Evolutionary conservation across 1,284 basidiomycete genomes (phyloP).

Genomic region (Microbotryomycetes sp.): DNA sequence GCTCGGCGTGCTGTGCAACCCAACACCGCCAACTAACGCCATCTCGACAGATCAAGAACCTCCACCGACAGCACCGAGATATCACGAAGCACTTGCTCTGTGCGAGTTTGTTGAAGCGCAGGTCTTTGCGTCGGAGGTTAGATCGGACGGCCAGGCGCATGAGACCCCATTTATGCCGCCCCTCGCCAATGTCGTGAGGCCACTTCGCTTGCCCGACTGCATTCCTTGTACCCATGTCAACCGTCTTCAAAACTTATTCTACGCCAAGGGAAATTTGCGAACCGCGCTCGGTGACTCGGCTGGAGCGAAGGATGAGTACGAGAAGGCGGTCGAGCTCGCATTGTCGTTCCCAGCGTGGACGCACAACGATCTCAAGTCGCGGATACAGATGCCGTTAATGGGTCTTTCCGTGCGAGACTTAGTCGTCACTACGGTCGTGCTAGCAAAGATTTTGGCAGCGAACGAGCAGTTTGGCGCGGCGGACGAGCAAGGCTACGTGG

Average conservation of each 20-base stretch:
- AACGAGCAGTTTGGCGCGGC: slow-evolving; percentile 39
- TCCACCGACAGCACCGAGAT: slow-evolving; percentile 31
- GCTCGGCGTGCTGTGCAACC: slow-evolving; percentile 44
- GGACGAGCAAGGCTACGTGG: slow-evolving; percentile 31
- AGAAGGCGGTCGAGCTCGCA: slow-evolving; percentile 39
- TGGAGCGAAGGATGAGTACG: slow-evolving; percentile 42
- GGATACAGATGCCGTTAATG: slow-evolving; percentile 36
- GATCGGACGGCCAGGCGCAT: neutral
- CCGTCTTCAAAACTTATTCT: slow-evolving; percentile 46
- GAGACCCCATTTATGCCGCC: slow-evolving; percentile 9
- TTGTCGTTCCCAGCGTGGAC: slow-evolving; percentile 19
- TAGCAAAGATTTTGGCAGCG: slow-evolving; percentile 42
- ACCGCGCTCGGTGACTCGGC: slow-evolving; percentile 34
- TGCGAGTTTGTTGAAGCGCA: slow-evolving; percentile 41
- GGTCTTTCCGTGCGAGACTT: slow-evolving; percentile 26
- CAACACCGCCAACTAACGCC: slow-evolving; percentile 6
- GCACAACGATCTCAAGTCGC: slow-evolving; percentile 32
- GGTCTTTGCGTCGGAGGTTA: slow-evolving; percentile 29
- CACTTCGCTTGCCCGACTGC: slow-evolving; percentile 29
- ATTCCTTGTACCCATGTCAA: slow-evolving; percentile 42
- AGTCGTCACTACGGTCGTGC: slow-evolving; percentile 36
- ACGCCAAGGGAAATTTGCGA: slow-evolving; percentile 46
- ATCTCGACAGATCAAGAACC: neutral
- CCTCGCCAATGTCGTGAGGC: slow-evolving; percentile 16
- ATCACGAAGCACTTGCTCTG: slow-evolving; percentile 41